Conservation (phyloP, 164 flowering plant genomes). For the Magnolia changhungtana region DNA sequence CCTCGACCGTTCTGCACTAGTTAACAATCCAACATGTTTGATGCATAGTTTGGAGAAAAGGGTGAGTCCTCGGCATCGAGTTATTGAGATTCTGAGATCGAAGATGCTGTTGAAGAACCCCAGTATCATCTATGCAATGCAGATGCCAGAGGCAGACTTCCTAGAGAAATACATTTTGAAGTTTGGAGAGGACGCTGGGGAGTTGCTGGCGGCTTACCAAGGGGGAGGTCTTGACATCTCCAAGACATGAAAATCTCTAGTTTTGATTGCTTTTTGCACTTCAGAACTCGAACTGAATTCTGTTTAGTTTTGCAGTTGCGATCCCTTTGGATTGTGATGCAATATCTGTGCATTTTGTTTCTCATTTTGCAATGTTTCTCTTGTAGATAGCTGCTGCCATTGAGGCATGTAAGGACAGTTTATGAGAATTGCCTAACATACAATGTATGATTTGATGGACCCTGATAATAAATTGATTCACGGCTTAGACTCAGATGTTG, state of each 20-base stretch:
- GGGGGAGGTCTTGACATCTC: slow-evolving; percentile 5
- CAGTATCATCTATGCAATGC: slow-evolving; percentile 10
- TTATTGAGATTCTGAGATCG: slow-evolving; percentile 32
- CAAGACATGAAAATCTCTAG: not conserved
- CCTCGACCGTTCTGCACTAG: slow-evolving; percentile 18
- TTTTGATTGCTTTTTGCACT: too few species aligned
- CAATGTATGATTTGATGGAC: too few species aligned
- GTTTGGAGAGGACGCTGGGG: slow-evolving; percentile 20
- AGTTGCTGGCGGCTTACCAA: slow-evolving; percentile 18
- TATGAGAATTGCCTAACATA: too few species aligned
- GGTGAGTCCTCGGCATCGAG: slow-evolving; percentile 36
- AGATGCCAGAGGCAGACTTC: slow-evolving; percentile 26
- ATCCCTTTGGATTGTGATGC: too few species aligned
- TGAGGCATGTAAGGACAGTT: too few species aligned
- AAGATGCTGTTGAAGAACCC: slow-evolving; percentile 32
- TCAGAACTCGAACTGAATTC: too few species aligned
- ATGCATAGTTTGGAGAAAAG: slow-evolving; percentile 38
- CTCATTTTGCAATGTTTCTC: too few species aligned
- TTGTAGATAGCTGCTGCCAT: too few species aligned
- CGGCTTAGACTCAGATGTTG: too few species aligned
- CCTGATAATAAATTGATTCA: too few species aligned
- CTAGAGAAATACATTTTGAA: slow-evolving; percentile 28
- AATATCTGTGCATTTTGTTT: too few species aligned
- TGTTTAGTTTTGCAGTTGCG: too few species aligned
- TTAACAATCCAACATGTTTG: slow-evolving; percentile 23